Evolutionary conservation across 805 yeast species (phyloP).

Genomic region (Candida glaebosa): DNA sequence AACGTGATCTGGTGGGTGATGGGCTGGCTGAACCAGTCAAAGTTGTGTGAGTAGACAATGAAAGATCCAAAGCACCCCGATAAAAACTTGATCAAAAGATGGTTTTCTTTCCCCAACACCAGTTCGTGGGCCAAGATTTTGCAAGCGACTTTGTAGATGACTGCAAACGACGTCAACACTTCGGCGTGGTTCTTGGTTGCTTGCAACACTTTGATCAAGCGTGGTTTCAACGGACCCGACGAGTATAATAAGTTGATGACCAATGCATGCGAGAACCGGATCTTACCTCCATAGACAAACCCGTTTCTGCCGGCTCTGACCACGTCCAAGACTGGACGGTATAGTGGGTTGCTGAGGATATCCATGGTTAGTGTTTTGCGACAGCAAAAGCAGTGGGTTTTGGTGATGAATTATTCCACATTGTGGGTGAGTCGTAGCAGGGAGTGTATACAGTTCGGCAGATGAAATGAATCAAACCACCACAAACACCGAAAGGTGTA

Average conservation of each 20-base stretch:
- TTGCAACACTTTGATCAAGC: constrained; percentile 43
- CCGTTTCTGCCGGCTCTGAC: constrained; percentile 43
- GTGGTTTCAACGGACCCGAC: constrained; percentile 45
- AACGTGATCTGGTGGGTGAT: constrained; percentile 73
- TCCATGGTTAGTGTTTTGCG: constrained; percentile 12
- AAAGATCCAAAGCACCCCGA: constrained; percentile 42
- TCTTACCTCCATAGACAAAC: constrained; percentile 57
- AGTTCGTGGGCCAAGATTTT: constrained; percentile 28
- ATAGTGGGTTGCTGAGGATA: constrained; percentile 21
- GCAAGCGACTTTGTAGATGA: constrained; percentile 44
- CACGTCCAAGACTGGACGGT: constrained; percentile 32
- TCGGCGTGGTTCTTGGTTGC: constrained; percentile 56
- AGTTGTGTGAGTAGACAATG: constrained; percentile 43
- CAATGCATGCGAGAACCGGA: constrained; percentile 61
- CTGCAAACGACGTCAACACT: constrained; percentile 54
- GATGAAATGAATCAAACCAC: no score
- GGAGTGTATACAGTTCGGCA: background rate
- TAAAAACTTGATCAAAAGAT: constrained; percentile 27
- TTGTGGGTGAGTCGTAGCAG: background rate
- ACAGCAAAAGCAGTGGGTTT: background rate
- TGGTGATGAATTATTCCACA: no score
- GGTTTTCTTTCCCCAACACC: constrained; percentile 29
- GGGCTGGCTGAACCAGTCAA: constrained; percentile 40
- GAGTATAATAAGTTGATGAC: constrained; percentile 58
- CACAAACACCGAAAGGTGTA: no score